These are phyloP conservation scores for Fragaria vesca DNA, from an alignment of 306 rosid species.

Conservation along the genomic window DNA sequence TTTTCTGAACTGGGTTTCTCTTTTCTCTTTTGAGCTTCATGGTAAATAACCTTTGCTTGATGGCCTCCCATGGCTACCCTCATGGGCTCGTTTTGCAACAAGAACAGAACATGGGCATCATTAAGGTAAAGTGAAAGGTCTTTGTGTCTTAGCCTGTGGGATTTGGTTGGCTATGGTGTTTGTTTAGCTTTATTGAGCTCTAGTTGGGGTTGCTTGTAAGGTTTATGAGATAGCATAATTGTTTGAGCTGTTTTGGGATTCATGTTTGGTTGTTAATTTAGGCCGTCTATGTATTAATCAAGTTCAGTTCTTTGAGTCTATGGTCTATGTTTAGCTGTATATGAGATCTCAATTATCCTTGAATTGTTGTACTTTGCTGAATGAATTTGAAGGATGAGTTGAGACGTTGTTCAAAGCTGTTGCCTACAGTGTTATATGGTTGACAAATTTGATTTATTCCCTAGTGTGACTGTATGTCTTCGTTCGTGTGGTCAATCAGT, in stretches of 20 bases:
- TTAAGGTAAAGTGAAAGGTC: conserved; percentile 46
- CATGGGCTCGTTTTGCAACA: conserved; percentile 53
- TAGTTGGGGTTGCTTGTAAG: background rate
- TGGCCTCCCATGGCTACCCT: conserved; percentile 73
- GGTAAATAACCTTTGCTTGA: conserved; percentile 49
- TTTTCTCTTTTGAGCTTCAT: conserved; percentile 21
- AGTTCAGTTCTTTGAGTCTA: background rate
- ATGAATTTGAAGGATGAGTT: background rate
- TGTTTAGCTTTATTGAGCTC: background rate
- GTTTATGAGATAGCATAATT: background rate
- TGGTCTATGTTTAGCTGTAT: background rate
- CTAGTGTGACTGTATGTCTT: background rate
- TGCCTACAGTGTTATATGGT: background rate
- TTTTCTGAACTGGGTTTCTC: conserved; percentile 33
- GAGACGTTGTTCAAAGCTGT: background rate
- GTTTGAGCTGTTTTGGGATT: conserved; percentile 2
- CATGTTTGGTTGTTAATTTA: background rate
- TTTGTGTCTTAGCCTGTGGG: background rate
- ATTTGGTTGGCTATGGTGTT: background rate
- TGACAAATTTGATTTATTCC: background rate
- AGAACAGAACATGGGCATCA: conserved; percentile 32
- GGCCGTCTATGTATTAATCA: background rate
- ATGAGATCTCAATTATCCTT: background rate
- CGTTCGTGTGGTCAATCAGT: background rate
- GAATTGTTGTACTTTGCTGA: background rate